These are phyloP conservation scores for Suillus clintonianus DNA, from an alignment of 768 basidiomycete species.

Conservation along the genomic window DNA sequence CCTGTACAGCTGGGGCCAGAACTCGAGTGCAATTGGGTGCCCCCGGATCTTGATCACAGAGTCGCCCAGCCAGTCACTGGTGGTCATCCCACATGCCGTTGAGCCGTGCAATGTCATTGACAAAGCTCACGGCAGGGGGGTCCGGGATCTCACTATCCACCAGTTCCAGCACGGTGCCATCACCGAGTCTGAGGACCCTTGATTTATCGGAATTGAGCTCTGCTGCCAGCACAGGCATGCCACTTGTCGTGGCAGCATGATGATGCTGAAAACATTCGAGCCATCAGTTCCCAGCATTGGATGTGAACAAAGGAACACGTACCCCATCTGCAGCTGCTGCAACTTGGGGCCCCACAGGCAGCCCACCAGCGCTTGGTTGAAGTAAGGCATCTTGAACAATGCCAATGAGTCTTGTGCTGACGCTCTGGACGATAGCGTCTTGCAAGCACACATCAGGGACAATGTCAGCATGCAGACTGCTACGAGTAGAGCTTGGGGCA, in stretches of 20 bases:
- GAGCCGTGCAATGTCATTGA: constrained; percentile 17
- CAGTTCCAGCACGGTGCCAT: not conserved
- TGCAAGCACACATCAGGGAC: not conserved
- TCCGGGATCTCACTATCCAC: not conserved
- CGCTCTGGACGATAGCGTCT: not conserved
- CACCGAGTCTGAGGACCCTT: not conserved
- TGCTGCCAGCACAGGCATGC: too few relatives aligned
- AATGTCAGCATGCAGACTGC: not conserved
- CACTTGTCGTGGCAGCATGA: too few relatives aligned
- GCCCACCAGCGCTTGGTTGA: not conserved
- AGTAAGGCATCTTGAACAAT: not conserved
- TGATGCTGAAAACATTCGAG: too few relatives aligned
- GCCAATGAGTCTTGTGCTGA: not conserved
- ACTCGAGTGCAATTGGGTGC: constrained; percentile 20
- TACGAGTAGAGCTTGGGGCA: not conserved
- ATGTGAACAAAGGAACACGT: too few relatives aligned
- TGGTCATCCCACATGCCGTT: constrained; percentile 32
- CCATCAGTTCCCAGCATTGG: too few relatives aligned
- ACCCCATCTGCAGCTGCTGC: too few relatives aligned
- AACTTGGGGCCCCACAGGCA: too few relatives aligned
- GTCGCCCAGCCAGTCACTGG: constrained; percentile 17
- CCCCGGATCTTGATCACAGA: constrained; percentile 22
- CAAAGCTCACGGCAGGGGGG: constrained; percentile 13
- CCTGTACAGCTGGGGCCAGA: constrained; percentile 16
- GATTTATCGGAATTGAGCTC: too few relatives aligned